Evolutionary conservation across 331 rosid species (phyloP), one percentile per base, ranked within the genome.

Genomic region (Pyrus hybrid): DNA sequence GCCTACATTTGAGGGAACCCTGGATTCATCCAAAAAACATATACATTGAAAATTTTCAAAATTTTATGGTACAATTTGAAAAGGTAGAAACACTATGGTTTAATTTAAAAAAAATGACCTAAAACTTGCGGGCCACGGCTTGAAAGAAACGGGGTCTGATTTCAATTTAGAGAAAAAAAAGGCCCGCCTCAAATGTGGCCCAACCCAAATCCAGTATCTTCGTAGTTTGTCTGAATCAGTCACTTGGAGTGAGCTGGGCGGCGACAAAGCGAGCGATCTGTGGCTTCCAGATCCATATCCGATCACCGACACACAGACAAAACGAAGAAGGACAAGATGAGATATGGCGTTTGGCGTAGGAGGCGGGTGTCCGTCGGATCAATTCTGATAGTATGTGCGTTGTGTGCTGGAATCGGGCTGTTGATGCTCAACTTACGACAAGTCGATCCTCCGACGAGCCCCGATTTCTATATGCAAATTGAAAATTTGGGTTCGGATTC

Each of bases 291-390:
- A 68, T 74, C 49, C 47, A 33, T 63, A 17, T 30, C 6, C 68
- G 4, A 18, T 66, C 21, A 33, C 5, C 8, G n/a, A 30, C 70
- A 5, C 26, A 32, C 5, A 20, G 51, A 33, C 37, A 11, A 20
- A 5, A 11, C 21, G 51, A 5, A 35, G 9, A 17, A 41, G 37
- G 21, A 29, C 16, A 60, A 65, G 75, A 88, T 87, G 96, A 88
- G 85, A 84, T 79, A 89, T 76, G 90, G 87, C 26, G 82, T 90
- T 62, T 80, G 80, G 43, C 83, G 91, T 78, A 86, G 85, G 85
- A 86, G 86, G 65, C 75, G 84, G 69, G 68, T 82, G 79, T 60
- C 87, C 60, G 56, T 81, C 30, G 91, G 79, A 37, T 81, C 88
- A 3, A 80, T 89, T 74, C 51, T 87, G 26, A 72, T 90, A 28